phyloP scores from a whole-genome alignment of 192 early-diverging fungal species.

The Allomyces macrogynus region DNA sequence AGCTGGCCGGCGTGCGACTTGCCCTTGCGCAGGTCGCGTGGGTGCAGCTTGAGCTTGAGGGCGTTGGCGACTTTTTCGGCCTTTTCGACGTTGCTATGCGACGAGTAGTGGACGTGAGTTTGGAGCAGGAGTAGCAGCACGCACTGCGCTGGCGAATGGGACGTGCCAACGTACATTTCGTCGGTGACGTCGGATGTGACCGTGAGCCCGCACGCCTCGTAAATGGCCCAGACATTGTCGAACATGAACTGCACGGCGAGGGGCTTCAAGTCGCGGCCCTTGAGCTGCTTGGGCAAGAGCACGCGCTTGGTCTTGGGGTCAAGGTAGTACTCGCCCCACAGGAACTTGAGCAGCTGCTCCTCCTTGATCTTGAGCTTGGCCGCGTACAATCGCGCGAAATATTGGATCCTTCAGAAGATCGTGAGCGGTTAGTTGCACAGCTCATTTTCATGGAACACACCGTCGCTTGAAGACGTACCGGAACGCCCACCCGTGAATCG shows the following conservation, averaged over 20 bases:
- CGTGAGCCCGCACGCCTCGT: slow-evolving; percentile 31
- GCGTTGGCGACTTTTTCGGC: slow-evolving; percentile 82
- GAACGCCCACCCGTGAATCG: slow-evolving; percentile 98
- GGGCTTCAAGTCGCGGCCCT: slow-evolving; percentile 67
- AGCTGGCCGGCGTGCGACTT: slow-evolving; percentile 31
- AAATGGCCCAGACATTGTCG: slow-evolving; percentile 86
- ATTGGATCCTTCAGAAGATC: slow-evolving; percentile 35
- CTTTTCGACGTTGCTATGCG: slow-evolving; percentile 44
- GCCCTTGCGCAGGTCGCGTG: slow-evolving; percentile 71
- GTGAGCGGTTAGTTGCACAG: not conserved
- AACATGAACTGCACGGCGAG: slow-evolving; percentile 93
- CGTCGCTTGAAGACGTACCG: slow-evolving; percentile 14
- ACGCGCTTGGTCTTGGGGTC: slow-evolving; percentile 89
- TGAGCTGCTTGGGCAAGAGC: slow-evolving; percentile 62
- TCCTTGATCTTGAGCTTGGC: slow-evolving; percentile 73
- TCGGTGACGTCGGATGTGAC: slow-evolving; percentile 5
- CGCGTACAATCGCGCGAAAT: slow-evolving; percentile 84
- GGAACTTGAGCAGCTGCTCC: slow-evolving; percentile 43
- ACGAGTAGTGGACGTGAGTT: not conserved
- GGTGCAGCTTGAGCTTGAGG: slow-evolving; percentile 70
- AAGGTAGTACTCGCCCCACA: slow-evolving; percentile 96
- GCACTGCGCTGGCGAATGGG: not conserved
- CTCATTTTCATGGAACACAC: too few species aligned
- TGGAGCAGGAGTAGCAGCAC: too few species aligned
- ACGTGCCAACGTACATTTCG: not conserved